Evolutionary conservation across 441 rosid species (phyloP), one percentile per base, ranked within the genome.

Genomic region (Adansonia madagascariensis): DNA sequence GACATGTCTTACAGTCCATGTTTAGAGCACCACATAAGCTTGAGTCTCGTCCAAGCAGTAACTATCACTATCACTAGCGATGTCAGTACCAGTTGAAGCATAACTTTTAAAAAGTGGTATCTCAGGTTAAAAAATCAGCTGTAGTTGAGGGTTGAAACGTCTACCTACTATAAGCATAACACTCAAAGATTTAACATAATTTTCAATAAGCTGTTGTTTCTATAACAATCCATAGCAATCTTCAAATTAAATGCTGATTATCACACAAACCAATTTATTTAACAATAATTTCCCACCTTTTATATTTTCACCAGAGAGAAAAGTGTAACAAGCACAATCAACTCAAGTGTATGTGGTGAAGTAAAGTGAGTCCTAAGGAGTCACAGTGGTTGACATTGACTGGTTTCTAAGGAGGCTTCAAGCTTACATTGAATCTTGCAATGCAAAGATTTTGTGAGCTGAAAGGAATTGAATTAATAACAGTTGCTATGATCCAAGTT

Each of bases 61-160:
- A 59, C 3, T 0, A 18, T 20, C 5, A 8, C 1, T 35, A 35
- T 35, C 20, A 18, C 22, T 27, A 59, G 0, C 4, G 0, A 17
- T 6, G 18, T 56, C 7, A 11, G 39, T 3, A 60, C 11, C 8
- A 24, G 41, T 4, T 60, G 65, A 60, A 10, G 41, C 65, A 24
- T 24, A 10, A 60, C 65, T 11, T 24, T 24, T 24, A 60, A 60
- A 22, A 22, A 10, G 39, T 57, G 39, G 11, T 35, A 1, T 24
- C 41, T 60, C 41, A 60, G 41, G 65, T 60, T 18, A 24, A 60
- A 60, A 60, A 9, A 22, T 60, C 64, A 22, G 65, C 65, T 24
- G n/a, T 24, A 60, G 65, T 4, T 60, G 65, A 7, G 1, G 11
- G 41, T 60, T 60, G 41, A 60, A 10, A 60, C 27, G 65, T 60